Evolutionary conservation across 2,329 filamentous ascomycete genomes (phyloP), one percentile per base, ranked within the genome.

Genomic region (Clonostachys byssicola): DNA sequence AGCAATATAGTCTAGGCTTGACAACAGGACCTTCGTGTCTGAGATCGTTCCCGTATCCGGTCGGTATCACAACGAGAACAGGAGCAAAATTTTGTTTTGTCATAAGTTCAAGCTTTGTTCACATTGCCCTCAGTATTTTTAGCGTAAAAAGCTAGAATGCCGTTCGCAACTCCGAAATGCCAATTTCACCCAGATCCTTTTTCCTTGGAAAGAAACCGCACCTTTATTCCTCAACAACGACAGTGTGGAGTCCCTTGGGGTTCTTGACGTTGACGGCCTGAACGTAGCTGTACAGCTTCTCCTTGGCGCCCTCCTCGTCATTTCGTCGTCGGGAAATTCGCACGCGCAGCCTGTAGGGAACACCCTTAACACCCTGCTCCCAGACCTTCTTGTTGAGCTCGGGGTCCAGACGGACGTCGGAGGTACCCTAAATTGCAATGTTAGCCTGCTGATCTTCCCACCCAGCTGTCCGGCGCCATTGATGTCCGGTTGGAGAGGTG

Each of bases 361-460:
- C 92, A 68, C 94, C 95, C 89, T 97, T 99, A 82, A 99, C 86
- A 75, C 94, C 94, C 70, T 87, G 81, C 80, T 99, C 94, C 94
- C 94, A 99, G 73, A 99, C 92, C 85, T 99, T 97, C 89, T 99
- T 99, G 88, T 99, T 99, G 69, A 99, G 80, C 80, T 94, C 88
- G 68, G 94, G 94, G 84, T 99, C 94, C 70, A 99, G 78, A 66
- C 94, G 94, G 78, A 99, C 94, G 72, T 99, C 94, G 67, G 82
- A 77, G 77, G 94, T 99, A 71, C 92, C 92, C 94, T 99, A 62
- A 51, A 10, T 30, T 30, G 23, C 23, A 10, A 30, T 30, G 23
- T 39, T 33, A 34, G 34, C 34, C 46, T 51, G 47, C 45, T 45
- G 16, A 34, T 14, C 20, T 49, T 52, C 46, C 47, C 47, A 18